Evolutionary conservation across 2,329 filamentous ascomycete species (phyloP).

Genomic region (Arthrobotrys entomopaga): DNA sequence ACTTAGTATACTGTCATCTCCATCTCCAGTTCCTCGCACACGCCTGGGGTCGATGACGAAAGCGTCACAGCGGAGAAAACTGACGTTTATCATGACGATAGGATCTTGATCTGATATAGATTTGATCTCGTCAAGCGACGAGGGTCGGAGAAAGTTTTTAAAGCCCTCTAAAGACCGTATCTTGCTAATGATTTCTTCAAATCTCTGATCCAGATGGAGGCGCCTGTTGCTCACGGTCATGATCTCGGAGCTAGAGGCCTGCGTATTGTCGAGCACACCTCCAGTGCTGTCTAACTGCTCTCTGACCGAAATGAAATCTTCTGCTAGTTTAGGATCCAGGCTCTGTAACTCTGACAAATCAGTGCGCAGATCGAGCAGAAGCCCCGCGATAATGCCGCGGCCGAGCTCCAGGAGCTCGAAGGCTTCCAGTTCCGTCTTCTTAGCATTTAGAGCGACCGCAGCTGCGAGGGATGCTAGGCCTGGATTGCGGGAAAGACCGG

Average conservation of each 20-base stretch:
- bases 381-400: constrained; percentile 58
- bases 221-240: background rate
- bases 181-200: constrained; percentile 21
- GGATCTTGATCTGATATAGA: constrained; percentile 55
- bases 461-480: background rate
- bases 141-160: constrained; percentile 58
- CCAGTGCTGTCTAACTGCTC: background rate
- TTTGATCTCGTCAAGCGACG: constrained; percentile 54
- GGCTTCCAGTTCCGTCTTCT: constrained; percentile 34
- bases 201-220: constrained; percentile 7
- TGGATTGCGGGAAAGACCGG: background rate
- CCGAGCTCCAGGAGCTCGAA: constrained; percentile 58
- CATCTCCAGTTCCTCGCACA: too few relatives aligned
- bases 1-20: too few relatives aligned
- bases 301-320: background rate
- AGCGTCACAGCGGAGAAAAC: constrained; percentile 17
- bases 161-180: constrained; percentile 58
- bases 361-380: constrained; percentile 56
- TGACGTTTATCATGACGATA: constrained; percentile 61
- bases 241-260: background rate
- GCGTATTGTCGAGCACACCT: background rate
- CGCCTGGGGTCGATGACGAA: constrained; percentile 17
- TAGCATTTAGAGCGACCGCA: constrained; percentile 36
- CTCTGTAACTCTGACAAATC: constrained; percentile 40
- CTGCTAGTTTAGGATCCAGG: constrained; percentile 42